Evolutionary conservation across 371 early-diverging fungal species (phyloP).

Genomic region (Mortierella sp.): DNA sequence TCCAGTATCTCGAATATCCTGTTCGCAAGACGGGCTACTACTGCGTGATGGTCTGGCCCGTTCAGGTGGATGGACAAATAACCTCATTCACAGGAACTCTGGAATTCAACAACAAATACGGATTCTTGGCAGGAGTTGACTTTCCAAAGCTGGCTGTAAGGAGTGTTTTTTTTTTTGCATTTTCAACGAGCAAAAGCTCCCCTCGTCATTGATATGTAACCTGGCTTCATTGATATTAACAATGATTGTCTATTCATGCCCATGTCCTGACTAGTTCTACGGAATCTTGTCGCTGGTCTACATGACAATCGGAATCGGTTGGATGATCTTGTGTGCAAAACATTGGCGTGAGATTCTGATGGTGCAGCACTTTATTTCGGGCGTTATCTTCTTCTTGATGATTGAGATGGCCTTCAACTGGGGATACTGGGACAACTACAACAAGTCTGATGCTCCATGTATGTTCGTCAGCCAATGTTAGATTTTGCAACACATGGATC

Average conservation of each 20-base stretch:
- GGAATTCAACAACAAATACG: conserved; percentile 83
- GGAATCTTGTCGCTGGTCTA: conserved; percentile 78
- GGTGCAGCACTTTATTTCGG: conserved; percentile 88
- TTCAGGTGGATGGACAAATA: conserved; percentile 14
- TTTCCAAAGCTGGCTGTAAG: conserved; percentile 86
- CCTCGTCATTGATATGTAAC: too few relatives aligned
- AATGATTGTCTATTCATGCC: background rate
- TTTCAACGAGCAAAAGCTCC: too few relatives aligned
- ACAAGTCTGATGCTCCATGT: conserved; percentile 71
- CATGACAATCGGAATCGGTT: conserved; percentile 73
- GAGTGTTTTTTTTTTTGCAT: background rate
- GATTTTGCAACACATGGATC: too few relatives aligned
- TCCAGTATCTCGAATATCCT: conserved; percentile 57
- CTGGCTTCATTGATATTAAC: too few relatives aligned
- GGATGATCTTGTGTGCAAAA: conserved; percentile 80
- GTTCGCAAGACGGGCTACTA: conserved; percentile 77
- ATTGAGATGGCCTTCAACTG: conserved; percentile 92
- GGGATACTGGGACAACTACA: conserved; percentile 85
- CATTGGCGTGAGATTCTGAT: conserved; percentile 90
- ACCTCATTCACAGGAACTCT: conserved; percentile 67
- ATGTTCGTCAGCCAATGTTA: conserved; percentile 25
- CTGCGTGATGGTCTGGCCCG: conserved; percentile 62
- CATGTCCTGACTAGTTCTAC: conserved; percentile 64
- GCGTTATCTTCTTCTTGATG: conserved; percentile 84
- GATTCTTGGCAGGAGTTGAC: conserved; percentile 84